Evolutionary conservation across 805 yeast species (phyloP), one percentile per base, ranked within the genome.

Genomic region (Yarrowia yakushimensis): DNA sequence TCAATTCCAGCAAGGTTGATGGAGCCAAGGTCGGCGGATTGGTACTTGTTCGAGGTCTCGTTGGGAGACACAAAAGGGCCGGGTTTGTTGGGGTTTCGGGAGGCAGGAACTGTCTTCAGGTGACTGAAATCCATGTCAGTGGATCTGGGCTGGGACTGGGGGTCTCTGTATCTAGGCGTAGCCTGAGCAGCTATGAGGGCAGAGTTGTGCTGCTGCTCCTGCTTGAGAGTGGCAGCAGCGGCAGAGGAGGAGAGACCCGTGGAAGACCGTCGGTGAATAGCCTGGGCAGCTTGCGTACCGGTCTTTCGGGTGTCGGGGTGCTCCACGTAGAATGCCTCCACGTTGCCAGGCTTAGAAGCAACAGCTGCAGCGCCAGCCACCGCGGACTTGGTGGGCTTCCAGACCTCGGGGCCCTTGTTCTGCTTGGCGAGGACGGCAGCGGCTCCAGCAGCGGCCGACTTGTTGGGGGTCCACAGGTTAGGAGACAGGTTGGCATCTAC

Each of bases 351-450:
- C 28, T 37, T 57, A 10, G 64, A 23, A 10, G 42, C 37, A 13
- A 30, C 36, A 1, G 54, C 55, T 11, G 63, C 64, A 20, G 55
- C 63, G 8, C 46, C 59, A 8, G 65, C 45, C 7, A 52, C 62
- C 10, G 65, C 41, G 13, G 66, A 31, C 50, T 61, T 64, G 63
- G 66, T 17, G n/a, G 66, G 74, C 67, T 63, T 66, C 74, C 74
- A 69, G 65, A 66, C 64, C 63, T 65, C 76, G 43, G 73, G 80
- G n/a, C 73, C 69, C 41, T 70, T 66, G 52, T 68, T 52, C 12
- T 66, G 34, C 57, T 69, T 66, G 28, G 79, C 78, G 31, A 71
- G 67, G 31, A 68, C 62, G 28, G 78, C 77, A 12, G 79, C 79
- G 28, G 69, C 67, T 18, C 75, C 73, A 13, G 74, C 75, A 28